Conservation (phyloP, 2,329 filamentous ascomycete genomes). For the Zymoseptoria crescenta region DNA sequence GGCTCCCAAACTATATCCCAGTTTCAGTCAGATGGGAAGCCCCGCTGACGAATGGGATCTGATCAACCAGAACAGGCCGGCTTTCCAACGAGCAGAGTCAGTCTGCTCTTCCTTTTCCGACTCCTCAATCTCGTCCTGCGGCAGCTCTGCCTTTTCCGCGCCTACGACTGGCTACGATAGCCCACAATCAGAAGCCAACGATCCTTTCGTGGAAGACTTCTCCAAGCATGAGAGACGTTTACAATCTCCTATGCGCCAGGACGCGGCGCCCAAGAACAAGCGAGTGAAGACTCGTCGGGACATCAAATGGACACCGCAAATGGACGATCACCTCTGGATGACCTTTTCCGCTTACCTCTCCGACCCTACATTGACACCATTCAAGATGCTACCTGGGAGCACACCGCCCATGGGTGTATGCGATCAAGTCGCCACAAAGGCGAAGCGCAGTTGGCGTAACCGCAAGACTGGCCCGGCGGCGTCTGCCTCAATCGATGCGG, state of each 20-base stretch:
- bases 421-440: conserved; percentile 54
- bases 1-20: conserved; percentile 22
- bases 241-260: conserved; percentile 18
- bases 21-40: conserved; percentile 21
- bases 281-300: conserved; percentile 36
- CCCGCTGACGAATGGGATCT: conserved; percentile 26
- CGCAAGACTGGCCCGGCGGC: conserved; percentile 26
- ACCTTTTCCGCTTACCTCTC: conserved; percentile 59
- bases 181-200: conserved; percentile 50
- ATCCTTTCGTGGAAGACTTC: conserved; percentile 42
- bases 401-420: conserved; percentile 58
- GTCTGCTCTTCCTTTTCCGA: conserved; percentile 53
- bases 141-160: conserved; percentile 42
- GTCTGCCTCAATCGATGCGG: conserved; percentile 23
- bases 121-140: conserved; percentile 54
- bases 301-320: conserved; percentile 51
- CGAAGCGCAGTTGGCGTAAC: conserved; percentile 52
- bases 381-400: conserved; percentile 58
- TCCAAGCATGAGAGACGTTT: conserved; percentile 19
- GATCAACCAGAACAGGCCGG: conserved; percentile 23
- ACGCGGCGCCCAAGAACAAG: conserved; percentile 29
- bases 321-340: conserved; percentile 60
- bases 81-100: conserved; percentile 48
- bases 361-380: conserved; percentile 58
- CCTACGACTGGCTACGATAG: conserved; percentile 50